phyloP scores from a whole-genome alignment of 1,284 basidiomycete species.

The Moesziomyces globuligerus region DNA sequence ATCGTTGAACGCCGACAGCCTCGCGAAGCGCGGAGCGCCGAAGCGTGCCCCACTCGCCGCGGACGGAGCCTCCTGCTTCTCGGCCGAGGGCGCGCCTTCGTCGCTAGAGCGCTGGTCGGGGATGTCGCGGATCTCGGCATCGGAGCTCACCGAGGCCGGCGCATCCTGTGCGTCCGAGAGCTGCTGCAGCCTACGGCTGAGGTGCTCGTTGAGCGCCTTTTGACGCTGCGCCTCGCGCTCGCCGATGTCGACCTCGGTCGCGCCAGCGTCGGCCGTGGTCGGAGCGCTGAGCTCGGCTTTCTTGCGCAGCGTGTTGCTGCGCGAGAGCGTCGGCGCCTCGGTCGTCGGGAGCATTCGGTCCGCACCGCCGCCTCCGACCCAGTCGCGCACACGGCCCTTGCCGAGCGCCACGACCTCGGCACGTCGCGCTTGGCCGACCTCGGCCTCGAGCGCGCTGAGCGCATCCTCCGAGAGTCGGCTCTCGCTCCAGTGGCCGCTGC shows the following conservation, averaged over 20 bases:
- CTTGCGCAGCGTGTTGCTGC: constrained; percentile 35
- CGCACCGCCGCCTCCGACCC: constrained; percentile 28
- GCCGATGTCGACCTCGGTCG: not conserved
- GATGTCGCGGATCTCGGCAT: constrained; percentile 13
- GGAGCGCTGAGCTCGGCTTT: constrained; percentile 2
- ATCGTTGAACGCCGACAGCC: constrained; percentile 43
- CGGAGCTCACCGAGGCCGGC: not conserved
- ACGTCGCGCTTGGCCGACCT: constrained; percentile 42
- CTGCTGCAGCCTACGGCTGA: constrained; percentile 17
- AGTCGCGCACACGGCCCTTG: constrained; percentile 47
- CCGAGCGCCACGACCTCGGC: constrained; percentile 46
- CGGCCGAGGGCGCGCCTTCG: not conserved
- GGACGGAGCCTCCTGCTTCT: not conserved
- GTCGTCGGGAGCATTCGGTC: constrained; percentile 15
- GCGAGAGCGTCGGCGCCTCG: constrained; percentile 38
- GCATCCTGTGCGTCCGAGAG: constrained; percentile 20
- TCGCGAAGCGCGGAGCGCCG: constrained; percentile 5
- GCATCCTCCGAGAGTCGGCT: constrained; percentile 39
- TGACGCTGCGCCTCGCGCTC: constrained; percentile 19
- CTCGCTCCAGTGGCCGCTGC: constrained; percentile 45
- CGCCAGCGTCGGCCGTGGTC: not conserved
- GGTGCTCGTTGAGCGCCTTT: constrained; percentile 19
- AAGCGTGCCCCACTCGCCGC: not conserved
- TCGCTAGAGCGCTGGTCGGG: constrained; percentile 10
- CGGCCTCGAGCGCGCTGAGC: constrained; percentile 44